These are phyloP conservation scores for Dryas alaskensis DNA, from an alignment of 306 rosid genomes.

Conservation along the genomic window DNA sequence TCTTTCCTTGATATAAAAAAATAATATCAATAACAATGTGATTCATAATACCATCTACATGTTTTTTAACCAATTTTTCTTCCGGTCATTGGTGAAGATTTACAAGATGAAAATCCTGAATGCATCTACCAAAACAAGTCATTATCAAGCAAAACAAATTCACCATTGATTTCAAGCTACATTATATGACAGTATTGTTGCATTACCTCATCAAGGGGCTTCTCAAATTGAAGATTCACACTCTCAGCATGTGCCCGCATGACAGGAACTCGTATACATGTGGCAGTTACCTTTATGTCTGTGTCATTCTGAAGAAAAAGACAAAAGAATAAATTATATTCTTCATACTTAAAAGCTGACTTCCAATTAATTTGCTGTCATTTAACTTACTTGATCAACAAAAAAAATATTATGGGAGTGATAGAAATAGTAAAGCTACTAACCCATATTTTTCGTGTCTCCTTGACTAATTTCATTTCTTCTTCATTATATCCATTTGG, in stretches of 20 bases:
- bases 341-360: background rate
- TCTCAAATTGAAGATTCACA: constrained; percentile 91
- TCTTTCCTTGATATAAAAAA: background rate
- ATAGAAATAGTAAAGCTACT: constrained; percentile 21
- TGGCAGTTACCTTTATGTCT: constrained; percentile 85
- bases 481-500: constrained; percentile 96
- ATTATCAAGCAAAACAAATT: background rate
- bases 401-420: background rate
- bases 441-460: constrained; percentile 95
- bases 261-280: constrained; percentile 93
- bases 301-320: constrained; percentile 58
- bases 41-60: background rate
- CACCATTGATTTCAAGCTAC: background rate
- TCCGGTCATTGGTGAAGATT: background rate
- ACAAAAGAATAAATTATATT: background rate
- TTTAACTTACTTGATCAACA: background rate
- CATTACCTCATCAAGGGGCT: constrained; percentile 83
- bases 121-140: background rate
- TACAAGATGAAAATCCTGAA: background rate
- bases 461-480: constrained; percentile 96
- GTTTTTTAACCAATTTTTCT: background rate
- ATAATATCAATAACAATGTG: background rate
- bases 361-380: background rate
- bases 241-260: constrained; percentile 99
- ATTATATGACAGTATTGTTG: background rate